These are phyloP conservation scores for Eragrostis tef DNA, from an alignment of 202 grass and related monocot genomes.

Conservation along the genomic window DNA sequence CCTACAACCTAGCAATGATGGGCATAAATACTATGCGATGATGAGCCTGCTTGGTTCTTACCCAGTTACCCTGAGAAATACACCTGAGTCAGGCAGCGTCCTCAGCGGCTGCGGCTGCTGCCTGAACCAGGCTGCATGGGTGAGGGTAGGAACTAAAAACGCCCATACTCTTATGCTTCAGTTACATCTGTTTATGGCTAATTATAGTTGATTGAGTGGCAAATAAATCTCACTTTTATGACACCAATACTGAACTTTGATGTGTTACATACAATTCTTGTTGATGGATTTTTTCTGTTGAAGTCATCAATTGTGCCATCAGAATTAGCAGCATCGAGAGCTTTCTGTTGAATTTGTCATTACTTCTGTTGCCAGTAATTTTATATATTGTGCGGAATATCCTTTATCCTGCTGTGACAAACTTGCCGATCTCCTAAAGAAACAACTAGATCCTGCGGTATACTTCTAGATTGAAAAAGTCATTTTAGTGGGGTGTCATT, in stretches of 20 bases:
- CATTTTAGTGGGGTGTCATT: slow-evolving; percentile 15
- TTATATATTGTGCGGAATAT: slow-evolving; percentile 1
- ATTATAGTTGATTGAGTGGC: not conserved
- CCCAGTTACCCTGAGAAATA: too few species aligned
- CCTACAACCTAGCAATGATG: not conserved
- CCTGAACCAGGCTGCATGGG: too few species aligned
- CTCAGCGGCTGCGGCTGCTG: too few species aligned
- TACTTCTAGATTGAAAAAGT: slow-evolving; percentile 6
- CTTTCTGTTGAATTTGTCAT: too few species aligned
- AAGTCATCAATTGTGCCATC: not conserved
- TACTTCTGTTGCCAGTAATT: not conserved
- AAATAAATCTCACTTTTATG: not conserved
- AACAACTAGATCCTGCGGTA: not conserved
- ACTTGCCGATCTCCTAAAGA: not conserved
- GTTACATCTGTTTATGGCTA: not conserved
- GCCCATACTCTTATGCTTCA: not conserved
- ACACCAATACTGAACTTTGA: not conserved
- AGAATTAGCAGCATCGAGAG: too few species aligned
- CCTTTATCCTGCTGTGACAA: not conserved
- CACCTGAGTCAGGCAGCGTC: too few species aligned
- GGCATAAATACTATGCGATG: not conserved
- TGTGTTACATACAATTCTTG: not conserved
- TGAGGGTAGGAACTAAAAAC: too few species aligned
- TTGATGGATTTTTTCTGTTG: slow-evolving; percentile 18
- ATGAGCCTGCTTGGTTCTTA: too few species aligned